These are phyloP conservation scores for Clonostachys solani DNA, from an alignment of 2,329 filamentous ascomycete species.

Conservation along the genomic window DNA sequence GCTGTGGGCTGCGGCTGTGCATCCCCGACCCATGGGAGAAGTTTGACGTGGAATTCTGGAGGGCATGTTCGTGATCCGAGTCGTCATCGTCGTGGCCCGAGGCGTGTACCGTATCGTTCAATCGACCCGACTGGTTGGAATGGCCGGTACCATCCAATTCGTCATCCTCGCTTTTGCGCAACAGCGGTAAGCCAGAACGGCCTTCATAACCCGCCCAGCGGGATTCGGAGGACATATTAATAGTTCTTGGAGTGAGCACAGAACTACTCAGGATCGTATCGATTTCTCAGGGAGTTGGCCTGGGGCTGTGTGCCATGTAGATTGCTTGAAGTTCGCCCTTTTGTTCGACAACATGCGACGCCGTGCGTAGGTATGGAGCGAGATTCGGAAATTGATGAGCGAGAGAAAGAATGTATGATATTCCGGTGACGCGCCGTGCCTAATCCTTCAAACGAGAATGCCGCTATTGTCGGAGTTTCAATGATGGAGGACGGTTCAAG, in stretches of 20 bases:
- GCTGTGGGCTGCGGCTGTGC: conserved; percentile 71
- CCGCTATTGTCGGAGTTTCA: too few relatives aligned
- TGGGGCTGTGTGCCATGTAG: too few relatives aligned
- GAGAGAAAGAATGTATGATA: too few relatives aligned
- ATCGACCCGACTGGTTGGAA: conserved; percentile 6
- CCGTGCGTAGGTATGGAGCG: too few relatives aligned
- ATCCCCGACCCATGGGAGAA: conserved; percentile 57
- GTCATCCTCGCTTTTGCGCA: conserved; percentile 21
- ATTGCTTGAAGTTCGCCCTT: too few relatives aligned
- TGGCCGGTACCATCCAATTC: conserved; percentile 13
- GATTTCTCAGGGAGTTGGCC: too few relatives aligned
- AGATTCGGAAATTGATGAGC: too few relatives aligned
- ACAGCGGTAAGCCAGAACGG: conserved; percentile 35
- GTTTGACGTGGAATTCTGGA: conserved; percentile 1
- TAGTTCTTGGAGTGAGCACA: background rate
- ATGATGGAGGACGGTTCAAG: too few relatives aligned
- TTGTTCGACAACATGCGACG: too few relatives aligned
- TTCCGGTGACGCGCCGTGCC: too few relatives aligned
- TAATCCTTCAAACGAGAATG: too few relatives aligned
- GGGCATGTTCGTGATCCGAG: conserved; percentile 3
- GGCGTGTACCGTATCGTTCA: conserved; percentile 10
- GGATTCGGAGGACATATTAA: conserved; percentile 34
- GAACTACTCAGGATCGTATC: too few relatives aligned
- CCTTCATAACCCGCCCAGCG: conserved; percentile 36
- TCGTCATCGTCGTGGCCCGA: conserved; percentile 11